These are phyloP conservation scores for Durotheca rogersii DNA, from an alignment of 495 filamentous ascomycete species.

Conservation along the genomic window DNA sequence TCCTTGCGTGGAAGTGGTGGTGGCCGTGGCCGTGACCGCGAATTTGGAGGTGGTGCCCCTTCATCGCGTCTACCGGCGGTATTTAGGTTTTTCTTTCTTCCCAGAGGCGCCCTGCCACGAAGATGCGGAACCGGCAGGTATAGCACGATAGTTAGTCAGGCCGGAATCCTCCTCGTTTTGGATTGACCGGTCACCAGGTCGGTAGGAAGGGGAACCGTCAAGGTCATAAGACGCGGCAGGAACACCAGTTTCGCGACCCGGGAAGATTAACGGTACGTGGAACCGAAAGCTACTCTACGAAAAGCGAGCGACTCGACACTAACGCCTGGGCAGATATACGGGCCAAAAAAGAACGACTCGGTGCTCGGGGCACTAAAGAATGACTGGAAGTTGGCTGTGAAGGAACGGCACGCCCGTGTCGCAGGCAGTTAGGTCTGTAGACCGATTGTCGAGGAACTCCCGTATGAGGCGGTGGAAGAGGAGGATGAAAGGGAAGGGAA, in stretches of 20 bases:
- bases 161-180: neutral
- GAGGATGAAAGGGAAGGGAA: slow-evolving; percentile 39
- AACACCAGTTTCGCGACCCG: slow-evolving; percentile 16
- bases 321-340: slow-evolving; percentile 18
- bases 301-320: slow-evolving; percentile 25
- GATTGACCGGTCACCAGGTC: neutral
- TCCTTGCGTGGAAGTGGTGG: slow-evolving; percentile 22
- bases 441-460: slow-evolving; percentile 35
- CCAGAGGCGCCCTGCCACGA: neutral
- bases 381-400: slow-evolving; percentile 40
- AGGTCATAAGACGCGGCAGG: slow-evolving; percentile 11
- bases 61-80: slow-evolving; percentile 15
- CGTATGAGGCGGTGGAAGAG: slow-evolving; percentile 31
- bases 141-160: neutral
- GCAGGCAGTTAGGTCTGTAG: slow-evolving; percentile 40
- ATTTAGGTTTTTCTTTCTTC: slow-evolving; percentile 10
- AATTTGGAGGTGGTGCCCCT: slow-evolving; percentile 10
- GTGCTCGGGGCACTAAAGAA: slow-evolving; percentile 35
- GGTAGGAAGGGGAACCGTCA: slow-evolving; percentile 7
- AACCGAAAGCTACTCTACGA: slow-evolving; percentile 23
- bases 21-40: slow-evolving; percentile 32
- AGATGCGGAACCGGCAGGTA: neutral
- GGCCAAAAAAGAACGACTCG: slow-evolving; percentile 30
- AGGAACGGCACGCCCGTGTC: slow-evolving; percentile 53
- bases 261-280: slow-evolving; percentile 15